These are phyloP conservation scores for Grammothele lineata DNA, from an alignment of 768 basidiomycete genomes.

Conservation along the genomic window DNA sequence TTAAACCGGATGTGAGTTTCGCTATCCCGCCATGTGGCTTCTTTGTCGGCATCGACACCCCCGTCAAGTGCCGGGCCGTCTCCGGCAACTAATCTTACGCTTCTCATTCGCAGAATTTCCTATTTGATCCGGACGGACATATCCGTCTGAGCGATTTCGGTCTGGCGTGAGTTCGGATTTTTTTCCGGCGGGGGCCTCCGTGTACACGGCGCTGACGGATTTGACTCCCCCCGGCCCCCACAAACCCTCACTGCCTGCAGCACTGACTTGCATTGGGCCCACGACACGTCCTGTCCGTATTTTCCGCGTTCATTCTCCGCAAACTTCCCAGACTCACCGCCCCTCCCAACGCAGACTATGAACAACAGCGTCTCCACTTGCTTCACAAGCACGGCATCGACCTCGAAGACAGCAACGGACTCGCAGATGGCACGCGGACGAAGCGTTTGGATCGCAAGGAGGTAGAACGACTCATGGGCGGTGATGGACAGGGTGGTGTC, in stretches of 20 bases:
- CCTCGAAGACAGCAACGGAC: slow-evolving; percentile 72
- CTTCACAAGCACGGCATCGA: slow-evolving; percentile 94
- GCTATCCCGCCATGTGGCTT: neutral
- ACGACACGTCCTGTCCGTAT: slow-evolving; percentile 81
- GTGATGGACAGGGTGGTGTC: slow-evolving; percentile 74
- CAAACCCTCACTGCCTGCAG: slow-evolving; percentile 33
- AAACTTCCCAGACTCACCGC: neutral
- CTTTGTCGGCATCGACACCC: neutral
- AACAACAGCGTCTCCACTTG: slow-evolving; percentile 85
- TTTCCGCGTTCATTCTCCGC: slow-evolving; percentile 14
- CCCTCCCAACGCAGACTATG: slow-evolving; percentile 62
- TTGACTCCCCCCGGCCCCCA: no score
- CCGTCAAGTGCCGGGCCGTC: slow-evolving; percentile 1
- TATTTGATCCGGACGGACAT: slow-evolving; percentile 91
- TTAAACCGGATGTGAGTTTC: slow-evolving; percentile 81
- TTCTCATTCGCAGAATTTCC: slow-evolving; percentile 67
- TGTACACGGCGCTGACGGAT: neutral
- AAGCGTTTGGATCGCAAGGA: slow-evolving; percentile 79
- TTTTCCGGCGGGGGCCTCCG: slow-evolving; percentile 1
- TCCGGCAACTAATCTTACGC: slow-evolving; percentile 14
- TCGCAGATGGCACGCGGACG: slow-evolving; percentile 62
- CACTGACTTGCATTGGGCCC: slow-evolving; percentile 94
- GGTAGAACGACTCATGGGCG: slow-evolving; percentile 81
- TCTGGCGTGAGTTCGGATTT: slow-evolving; percentile 66
- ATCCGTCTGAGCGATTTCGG: slow-evolving; percentile 96